Evolutionary conservation across 768 basidiomycete species (phyloP), one percentile per base, ranked within the genome.

Genomic region (Tulasnella sp.): DNA sequence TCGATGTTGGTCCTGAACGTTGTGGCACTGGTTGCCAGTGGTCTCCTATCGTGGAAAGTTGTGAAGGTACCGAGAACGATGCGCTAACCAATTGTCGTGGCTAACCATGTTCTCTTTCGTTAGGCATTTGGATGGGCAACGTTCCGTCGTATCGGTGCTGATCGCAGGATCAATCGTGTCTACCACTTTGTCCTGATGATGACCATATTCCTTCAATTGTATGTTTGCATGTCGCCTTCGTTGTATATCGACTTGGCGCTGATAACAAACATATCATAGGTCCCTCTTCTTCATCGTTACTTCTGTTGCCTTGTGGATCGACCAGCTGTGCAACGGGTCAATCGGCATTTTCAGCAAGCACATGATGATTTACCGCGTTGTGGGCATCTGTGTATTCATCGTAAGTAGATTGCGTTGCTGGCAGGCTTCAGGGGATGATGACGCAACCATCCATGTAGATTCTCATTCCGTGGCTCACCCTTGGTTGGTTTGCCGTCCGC

Each of bases 41-140:
- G 68, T 19, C 75, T 82, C 67, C 69, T 88, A 62, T 83, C 83
- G 1, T 88, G 83, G 82, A 79, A 73, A 63, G 72, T 90, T 25
- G 73, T 83, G 64, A 86, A 83, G 76, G 86, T 86, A 51, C 23
- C 61, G 8, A 8, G 8, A n/a, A 23, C 6, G 7, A 17, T 27
- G 1, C 3, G 2, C 7, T 3, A 19, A n/a, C 17, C 7, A 5
- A 15, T 23, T 12, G 7, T n/a, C 27, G n/a, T 12, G 1, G 25
- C 46, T 48, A 14, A 48, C 21, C 46, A 14, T 25, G 19, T 4
- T 25, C 17, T 29, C 4, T 23, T 14, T 25, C 12, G 11, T 27
- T 53, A 85, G 83, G 64, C 74, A 14, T 89, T 85, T 66, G 84
- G 86, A 41, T 90, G 86, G 86, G 84, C 86, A 68, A 90, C 86